Conservation (phyloP, 1,284 basidiomycete species). For the Puccinia coronata region DNA sequence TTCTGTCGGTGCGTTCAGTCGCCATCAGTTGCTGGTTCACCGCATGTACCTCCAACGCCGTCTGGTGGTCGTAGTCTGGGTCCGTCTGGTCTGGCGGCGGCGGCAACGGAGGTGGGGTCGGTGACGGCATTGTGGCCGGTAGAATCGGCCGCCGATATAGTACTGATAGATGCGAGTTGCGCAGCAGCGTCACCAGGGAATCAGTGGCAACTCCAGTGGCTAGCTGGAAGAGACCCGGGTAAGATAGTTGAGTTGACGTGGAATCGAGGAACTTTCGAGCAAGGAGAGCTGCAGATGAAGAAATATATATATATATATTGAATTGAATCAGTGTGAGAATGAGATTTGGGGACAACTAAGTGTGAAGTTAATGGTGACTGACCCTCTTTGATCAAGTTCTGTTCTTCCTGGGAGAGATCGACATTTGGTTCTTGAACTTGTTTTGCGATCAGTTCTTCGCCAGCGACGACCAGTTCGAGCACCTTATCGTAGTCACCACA, state of each 20-base stretch:
- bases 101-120: conserved; percentile 47
- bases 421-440: conserved; percentile 53
- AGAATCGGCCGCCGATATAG: conserved; percentile 67
- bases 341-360: too few species aligned
- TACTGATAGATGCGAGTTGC: conserved; percentile 83
- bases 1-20: neutral
- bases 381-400: conserved; percentile 16
- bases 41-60: conserved; percentile 52
- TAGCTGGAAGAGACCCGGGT: conserved; percentile 67
- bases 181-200: conserved; percentile 73
- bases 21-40: conserved; percentile 50
- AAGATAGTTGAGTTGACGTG: conserved; percentile 79
- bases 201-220: conserved; percentile 55
- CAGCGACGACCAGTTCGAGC: conserved; percentile 72
- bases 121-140: conserved; percentile 50
- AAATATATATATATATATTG: neutral
- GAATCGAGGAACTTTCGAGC: conserved; percentile 71
- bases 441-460: conserved; percentile 71
- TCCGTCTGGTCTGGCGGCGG: conserved; percentile 50
- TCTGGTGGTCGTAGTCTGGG: conserved; percentile 53
- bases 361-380: too few species aligned
- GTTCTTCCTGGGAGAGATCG: conserved; percentile 18
- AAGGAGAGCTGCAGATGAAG: neutral
- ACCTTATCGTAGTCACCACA: conserved; percentile 63
- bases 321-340: too few species aligned